Conservation (phyloP, 2,329 filamentous ascomycete genomes). For the Claviceps spartinae region DNA sequence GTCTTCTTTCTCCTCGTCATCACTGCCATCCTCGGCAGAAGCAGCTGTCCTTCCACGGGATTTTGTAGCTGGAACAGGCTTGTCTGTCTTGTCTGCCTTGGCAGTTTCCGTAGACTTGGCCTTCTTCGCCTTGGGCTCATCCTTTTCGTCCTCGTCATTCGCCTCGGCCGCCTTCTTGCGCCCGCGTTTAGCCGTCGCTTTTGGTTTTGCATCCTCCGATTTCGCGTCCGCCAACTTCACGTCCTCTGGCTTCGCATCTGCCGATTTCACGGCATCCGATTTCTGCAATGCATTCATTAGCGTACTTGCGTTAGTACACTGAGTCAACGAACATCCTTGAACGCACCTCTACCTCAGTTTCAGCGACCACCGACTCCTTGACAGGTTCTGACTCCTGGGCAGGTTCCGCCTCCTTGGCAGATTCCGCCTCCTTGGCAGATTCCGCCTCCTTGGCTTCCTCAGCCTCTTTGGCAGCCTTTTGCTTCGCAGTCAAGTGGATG, state of each 20-base stretch:
- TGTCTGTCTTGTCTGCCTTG: conserved; percentile 12
- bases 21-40: conserved; percentile 8
- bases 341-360: conserved; percentile 11
- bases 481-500: conserved; percentile 36
- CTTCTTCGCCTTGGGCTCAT: conserved; percentile 23
- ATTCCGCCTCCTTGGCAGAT: too few relatives aligned
- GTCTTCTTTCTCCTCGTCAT: conserved; percentile 7
- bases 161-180: conserved; percentile 20
- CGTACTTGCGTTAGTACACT: too few relatives aligned
- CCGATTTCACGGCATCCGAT: background rate
- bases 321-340: background rate
- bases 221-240: background rate
- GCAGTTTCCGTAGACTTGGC: conserved; percentile 18
- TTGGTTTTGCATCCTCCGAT: conserved; percentile 11
- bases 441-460: too few relatives aligned
- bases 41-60: conserved; percentile 1
- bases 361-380: conserved; percentile 14
- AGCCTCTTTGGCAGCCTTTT: conserved; percentile 21
- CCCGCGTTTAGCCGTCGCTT: conserved; percentile 21
- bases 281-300: conserved; percentile 4
- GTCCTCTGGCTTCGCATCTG: conserved; percentile 14
- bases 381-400: too few relatives aligned
- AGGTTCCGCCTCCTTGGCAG: too few relatives aligned
- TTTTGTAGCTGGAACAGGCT: conserved; percentile 5
- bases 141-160: conserved; percentile 18